Evolutionary conservation across 805 yeast species (phyloP), one percentile per base, ranked within the genome.

Genomic region (Ogataea nakhonphanomensis): DNA sequence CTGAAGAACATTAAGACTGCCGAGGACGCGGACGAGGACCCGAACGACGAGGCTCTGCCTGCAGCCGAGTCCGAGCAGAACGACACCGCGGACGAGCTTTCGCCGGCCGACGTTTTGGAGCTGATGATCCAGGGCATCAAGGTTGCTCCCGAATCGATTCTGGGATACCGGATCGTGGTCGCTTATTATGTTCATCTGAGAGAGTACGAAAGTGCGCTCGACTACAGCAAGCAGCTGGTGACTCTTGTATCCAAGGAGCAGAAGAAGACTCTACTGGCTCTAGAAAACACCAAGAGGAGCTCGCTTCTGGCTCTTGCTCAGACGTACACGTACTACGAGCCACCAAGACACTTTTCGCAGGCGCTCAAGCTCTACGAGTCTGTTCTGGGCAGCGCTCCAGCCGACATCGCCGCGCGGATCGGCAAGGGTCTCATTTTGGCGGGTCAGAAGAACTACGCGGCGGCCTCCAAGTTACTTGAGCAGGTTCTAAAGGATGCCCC

Each of bases 391-490:
- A 53, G 52, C 3, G 66, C 64, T 42, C 65, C 66, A 0, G 48
- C 59, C 0, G 66, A 66, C 14, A 62, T 73, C 5, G 71, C 70
- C 33, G 95, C 96, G 0, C 69, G 75, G 40, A 72, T 90, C 28
- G 98, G 98, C 9, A 85, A 83, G 57, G 95, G 93, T 2, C 65
- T 84, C 50, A 84, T 93, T 46, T 66, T 77, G 28, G 74, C 83
- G 33, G 93, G 88, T 53, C 73, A 78, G 46, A 75, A 78, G 7
- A 69, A 82, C 7, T 68, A 76, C 46, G 56, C 53, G 2, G 70
- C 69, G 4, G 95, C 98, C 0, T 64, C 66, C 28, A 48, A 44
- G 0, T 52, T 85, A 3, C 67, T 93, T 11, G 56, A 62, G 21
- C 64, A 66, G 7, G 88, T 83, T 2, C 65, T 74, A 2, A 48